These are phyloP conservation scores for Setomelanomma holmii DNA, from an alignment of 2,329 filamentous ascomycete species.

Conservation along the genomic window DNA sequence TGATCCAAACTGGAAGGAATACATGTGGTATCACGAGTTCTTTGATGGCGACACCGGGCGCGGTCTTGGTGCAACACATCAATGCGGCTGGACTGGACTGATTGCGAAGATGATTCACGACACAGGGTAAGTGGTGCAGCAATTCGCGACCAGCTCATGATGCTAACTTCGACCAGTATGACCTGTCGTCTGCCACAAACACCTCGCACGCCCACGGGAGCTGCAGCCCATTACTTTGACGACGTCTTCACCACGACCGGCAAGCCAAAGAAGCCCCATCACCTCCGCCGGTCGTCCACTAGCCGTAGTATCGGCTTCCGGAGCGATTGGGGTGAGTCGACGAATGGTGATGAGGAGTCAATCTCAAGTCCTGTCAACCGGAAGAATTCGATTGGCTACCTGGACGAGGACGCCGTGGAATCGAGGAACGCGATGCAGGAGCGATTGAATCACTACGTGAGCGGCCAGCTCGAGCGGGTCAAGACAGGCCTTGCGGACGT, in stretches of 20 bases:
- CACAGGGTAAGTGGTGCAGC: conserved; percentile 73
- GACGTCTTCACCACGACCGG: conserved; percentile 73
- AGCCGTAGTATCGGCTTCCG: conserved; percentile 82
- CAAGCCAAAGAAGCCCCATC: conserved; percentile 55
- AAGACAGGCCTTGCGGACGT: conserved; percentile 64
- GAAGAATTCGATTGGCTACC: conserved; percentile 58
- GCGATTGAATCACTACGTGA: conserved; percentile 82
- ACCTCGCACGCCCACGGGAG: conserved; percentile 82
- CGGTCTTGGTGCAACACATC: conserved; percentile 89
- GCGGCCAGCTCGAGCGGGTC: conserved; percentile 78
- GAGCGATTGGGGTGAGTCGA: conserved; percentile 70
- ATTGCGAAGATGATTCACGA: conserved; percentile 98
- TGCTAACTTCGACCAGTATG: conserved; percentile 54
- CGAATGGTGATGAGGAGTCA: conserved; percentile 44
- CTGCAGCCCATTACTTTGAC: conserved; percentile 93
- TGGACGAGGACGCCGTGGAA: conserved; percentile 59
- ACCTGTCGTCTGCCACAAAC: conserved; percentile 71
- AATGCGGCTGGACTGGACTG: conserved; percentile 95
- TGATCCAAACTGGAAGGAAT: conserved; percentile 90
- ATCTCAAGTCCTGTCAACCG: conserved; percentile 39
- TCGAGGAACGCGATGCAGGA: conserved; percentile 52
- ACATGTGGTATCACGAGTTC: conserved; percentile 96
- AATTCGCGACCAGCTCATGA: neutral
- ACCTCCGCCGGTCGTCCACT: conserved; percentile 79
- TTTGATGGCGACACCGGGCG: conserved; percentile 92